Evolutionary conservation across 805 yeast species (phyloP).

Genomic region (Clavispora asparagi): DNA sequence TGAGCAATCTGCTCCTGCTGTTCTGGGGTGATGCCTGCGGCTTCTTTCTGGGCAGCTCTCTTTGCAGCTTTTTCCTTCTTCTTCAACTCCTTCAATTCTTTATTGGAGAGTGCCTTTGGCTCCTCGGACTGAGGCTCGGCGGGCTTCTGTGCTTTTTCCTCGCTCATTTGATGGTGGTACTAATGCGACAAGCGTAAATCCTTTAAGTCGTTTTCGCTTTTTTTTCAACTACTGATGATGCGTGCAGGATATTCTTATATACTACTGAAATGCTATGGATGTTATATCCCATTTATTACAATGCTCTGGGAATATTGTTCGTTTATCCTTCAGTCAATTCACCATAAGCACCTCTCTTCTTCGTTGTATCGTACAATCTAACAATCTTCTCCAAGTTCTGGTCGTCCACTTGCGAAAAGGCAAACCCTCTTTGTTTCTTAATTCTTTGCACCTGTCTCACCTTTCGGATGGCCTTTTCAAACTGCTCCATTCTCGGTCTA

Average conservation of each 20-base stretch:
- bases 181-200: background rate
- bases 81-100: conserved; percentile 81
- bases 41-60: conserved; percentile 81
- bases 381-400: conserved; percentile 90
- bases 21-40: conserved; percentile 50
- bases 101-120: conserved; percentile 46
- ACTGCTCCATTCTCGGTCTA: conserved; percentile 93
- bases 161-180: background rate
- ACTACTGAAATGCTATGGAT: background rate
- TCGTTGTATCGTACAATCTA: conserved; percentile 92
- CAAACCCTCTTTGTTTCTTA: conserved; percentile 98
- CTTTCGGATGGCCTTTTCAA: conserved; percentile 93
- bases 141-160: conserved; percentile 4
- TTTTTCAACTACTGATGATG: background rate
- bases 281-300: background rate
- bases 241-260: background rate
- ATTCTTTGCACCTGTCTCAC: conserved; percentile 98
- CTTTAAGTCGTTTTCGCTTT: background rate
- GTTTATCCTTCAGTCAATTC: conserved; percentile 27
- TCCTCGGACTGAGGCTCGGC: conserved; percentile 5
- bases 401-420: conserved; percentile 87
- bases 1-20: conserved; percentile 37
- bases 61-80: conserved; percentile 89
- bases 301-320: background rate
- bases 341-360: conserved; percentile 71